A percentile compares a stretch with the other conserved stretches of the same genome.
These are phyloP conservation scores for Cairneyella variabilis DNA, from an alignment of 495 filamentous ascomycete species.

Conservation along the genomic window DNA sequence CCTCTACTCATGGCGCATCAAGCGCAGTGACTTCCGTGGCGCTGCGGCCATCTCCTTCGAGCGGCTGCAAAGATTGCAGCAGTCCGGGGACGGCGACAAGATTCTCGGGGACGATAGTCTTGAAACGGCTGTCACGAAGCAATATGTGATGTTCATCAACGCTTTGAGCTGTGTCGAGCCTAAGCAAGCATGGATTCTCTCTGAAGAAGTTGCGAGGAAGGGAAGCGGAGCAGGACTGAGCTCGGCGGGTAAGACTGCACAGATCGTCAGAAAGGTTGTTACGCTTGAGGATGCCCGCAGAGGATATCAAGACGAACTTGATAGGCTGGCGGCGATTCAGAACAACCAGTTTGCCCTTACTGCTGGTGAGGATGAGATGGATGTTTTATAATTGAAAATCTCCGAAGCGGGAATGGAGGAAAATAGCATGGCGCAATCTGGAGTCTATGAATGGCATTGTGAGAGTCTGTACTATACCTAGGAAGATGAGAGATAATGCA, in stretches of 20 bases:
- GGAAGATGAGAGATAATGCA: too few relatives aligned
- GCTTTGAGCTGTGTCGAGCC: conserved; percentile 76
- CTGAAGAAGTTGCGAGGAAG: conserved; percentile 31
- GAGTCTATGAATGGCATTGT: conserved; percentile 8
- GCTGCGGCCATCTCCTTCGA: conserved; percentile 75
- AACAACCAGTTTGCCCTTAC: conserved; percentile 52
- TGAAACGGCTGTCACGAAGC: conserved; percentile 55
- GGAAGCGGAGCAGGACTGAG: conserved; percentile 24
- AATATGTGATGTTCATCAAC: conserved; percentile 85
- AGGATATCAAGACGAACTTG: conserved; percentile 83
- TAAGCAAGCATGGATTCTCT: conserved; percentile 69
- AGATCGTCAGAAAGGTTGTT: conserved; percentile 56
- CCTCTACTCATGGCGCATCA: conserved; percentile 84
- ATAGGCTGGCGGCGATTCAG: conserved; percentile 61
- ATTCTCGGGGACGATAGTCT: conserved; percentile 46
- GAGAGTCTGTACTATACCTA: too few relatives aligned
- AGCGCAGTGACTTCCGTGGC: conserved; percentile 79
- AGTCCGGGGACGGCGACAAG: conserved; percentile 39
- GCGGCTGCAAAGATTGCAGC: conserved; percentile 59
- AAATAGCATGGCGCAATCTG: conserved; percentile 9
- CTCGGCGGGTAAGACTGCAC: conserved; percentile 3
- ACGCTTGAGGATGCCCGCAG: conserved; percentile 79
- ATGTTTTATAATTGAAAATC: conserved; percentile 32
- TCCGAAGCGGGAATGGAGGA: background rate
- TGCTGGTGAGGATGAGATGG: conserved; percentile 39